Base-by-base conservation (phyloP, 345 rosid genomes). In the Populus ilicifolia region DNA sequence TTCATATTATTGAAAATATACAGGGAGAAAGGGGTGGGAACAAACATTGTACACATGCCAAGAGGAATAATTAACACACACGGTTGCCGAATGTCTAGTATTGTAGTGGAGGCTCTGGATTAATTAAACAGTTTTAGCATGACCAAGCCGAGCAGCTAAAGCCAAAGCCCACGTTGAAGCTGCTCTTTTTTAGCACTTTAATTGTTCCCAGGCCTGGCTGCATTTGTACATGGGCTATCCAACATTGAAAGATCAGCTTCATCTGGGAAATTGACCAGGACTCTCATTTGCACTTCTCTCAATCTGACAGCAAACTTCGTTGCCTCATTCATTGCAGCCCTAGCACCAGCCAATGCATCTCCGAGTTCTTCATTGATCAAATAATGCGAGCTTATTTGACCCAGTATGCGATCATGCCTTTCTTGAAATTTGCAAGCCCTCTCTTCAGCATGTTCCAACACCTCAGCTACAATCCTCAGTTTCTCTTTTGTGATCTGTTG, bases 341-440 rank as follows among this genome's bases (percentile, higher is more conserved):
- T 80, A 29, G 94, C 90, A 21, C 79, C 54, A 7, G 74, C 78
- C 71, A 89, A 71, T 13, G 88, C 87, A 35, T 89, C 89, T 56
- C 85, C 80, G 1, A 90, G 81, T 18, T 90, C 88, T 2, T 77
- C 70, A 82, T 88, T 85, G 69, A 82, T 80, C 75, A 90, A 41
- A 59, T 88, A 92, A 69, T 81, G 84, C 7, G 88, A 82, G 77
- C 83, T 82, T 39, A 88, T 75, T 67, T 84, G 88, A 62, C 52
- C 77, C 1, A 88, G 86, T 21, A 92, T 78, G n/a, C 72, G 79
- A 69, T 89, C 91, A 25, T 90, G 92, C 70, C 94, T 84, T 75
- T 92, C 91, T 71, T 86, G 87, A 43, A 74, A 82, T 79, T 85
- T 90, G n/a, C 8, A 1, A 10, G 71, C 78, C 35, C 88, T 89